Percentiles rank a stretch among this genome's conserved stretches.
Evolutionary conservation across 495 filamentous ascomycete genomes (phyloP).

Genomic region (Oidiodendron maius): DNA sequence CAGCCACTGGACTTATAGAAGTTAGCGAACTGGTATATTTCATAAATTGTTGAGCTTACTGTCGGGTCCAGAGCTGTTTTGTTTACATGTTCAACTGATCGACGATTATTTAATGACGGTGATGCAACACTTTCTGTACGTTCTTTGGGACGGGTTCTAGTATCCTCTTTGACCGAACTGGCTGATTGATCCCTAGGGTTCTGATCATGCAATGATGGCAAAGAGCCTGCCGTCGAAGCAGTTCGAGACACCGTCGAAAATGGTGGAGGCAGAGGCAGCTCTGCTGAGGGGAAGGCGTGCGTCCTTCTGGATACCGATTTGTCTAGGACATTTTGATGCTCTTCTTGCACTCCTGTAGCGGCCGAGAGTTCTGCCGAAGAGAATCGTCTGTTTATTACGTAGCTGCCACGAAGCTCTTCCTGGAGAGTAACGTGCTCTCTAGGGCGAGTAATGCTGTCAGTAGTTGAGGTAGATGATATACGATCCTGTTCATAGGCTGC

Average conservation of each 20-base stretch:
- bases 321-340: conserved; percentile 6
- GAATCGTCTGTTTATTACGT: conserved; percentile 16
- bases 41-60: too few species aligned
- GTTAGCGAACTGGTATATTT: background rate
- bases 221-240: conserved; percentile 45
- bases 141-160: background rate
- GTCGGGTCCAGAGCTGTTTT: too few species aligned
- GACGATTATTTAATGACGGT: too few species aligned
- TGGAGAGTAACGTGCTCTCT: conserved; percentile 9
- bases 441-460: conserved; percentile 1
- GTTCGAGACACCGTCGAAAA: conserved; percentile 37
- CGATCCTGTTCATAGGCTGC: conserved; percentile 23
- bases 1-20: conserved; percentile 4
- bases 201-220: conserved; percentile 20
- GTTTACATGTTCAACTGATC: too few species aligned
- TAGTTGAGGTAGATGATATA: conserved; percentile 10
- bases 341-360: conserved; percentile 12
- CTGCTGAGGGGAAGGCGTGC: conserved; percentile 16
- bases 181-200: conserved; percentile 7
- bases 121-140: too few species aligned
- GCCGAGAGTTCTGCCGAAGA: conserved; percentile 11
- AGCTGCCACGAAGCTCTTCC: conserved; percentile 19
- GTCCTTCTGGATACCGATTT: conserved; percentile 9
- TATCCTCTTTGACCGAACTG: conserved; percentile 6
- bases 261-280: conserved; percentile 32